Percentiles rank a stretch among this genome's conserved stretches.
Evolutionary conservation across 805 yeast genomes (phyloP).

Genomic region (Teunomyces aglyptinius): DNA sequence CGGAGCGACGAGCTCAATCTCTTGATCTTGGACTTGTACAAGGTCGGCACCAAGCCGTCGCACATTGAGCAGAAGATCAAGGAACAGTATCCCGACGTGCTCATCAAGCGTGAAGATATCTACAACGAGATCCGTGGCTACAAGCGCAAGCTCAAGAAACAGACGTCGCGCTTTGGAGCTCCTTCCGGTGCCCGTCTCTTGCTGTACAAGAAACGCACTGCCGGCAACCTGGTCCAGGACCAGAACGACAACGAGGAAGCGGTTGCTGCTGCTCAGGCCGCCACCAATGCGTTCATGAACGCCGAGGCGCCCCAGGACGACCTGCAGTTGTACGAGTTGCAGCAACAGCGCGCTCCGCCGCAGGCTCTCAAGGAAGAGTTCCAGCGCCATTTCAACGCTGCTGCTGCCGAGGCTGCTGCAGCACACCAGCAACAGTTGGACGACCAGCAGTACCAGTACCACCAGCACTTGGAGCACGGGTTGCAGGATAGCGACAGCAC

Average conservation of each 20-base stretch:
- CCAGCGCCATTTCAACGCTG: constrained; percentile 15
- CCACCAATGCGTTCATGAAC: constrained; percentile 19
- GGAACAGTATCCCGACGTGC: constrained; percentile 51
- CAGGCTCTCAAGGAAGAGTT: constrained; percentile 10
- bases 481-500: constrained; percentile 18
- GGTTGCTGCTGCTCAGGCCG: constrained; percentile 12
- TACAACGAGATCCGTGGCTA: constrained; percentile 57
- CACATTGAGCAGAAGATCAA: constrained; percentile 51
- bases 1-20: constrained; percentile 51
- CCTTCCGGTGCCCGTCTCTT: constrained; percentile 17
- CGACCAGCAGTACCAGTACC: constrained; percentile 26
- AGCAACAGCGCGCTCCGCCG: constrained; percentile 12
- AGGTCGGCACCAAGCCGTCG: constrained; percentile 55
- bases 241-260: constrained; percentile 7
- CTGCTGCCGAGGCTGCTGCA: constrained; percentile 10
- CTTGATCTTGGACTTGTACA: constrained; percentile 50
- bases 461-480: constrained; percentile 26
- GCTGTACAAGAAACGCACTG: constrained; percentile 23
- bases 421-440: constrained; percentile 24
- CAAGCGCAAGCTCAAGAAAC: constrained; percentile 49
- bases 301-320: constrained; percentile 8
- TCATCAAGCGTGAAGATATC: constrained; percentile 56
- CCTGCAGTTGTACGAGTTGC: constrained; percentile 22
- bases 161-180: constrained; percentile 25
- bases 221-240: not conserved